Conservation (phyloP, 164 flowering plant species). For the Chimonanthus praecox region DNA sequence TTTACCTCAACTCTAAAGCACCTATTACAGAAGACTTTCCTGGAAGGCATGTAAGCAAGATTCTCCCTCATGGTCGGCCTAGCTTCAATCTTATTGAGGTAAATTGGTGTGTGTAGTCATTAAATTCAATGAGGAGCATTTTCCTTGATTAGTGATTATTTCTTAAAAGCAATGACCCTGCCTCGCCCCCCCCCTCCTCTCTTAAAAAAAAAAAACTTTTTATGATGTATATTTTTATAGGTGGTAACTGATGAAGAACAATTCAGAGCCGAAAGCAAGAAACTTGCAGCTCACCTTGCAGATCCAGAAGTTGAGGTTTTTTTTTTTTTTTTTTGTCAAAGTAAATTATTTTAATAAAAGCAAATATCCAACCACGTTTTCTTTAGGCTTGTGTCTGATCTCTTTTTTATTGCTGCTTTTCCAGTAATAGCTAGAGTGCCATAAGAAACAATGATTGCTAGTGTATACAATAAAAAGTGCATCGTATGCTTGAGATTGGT, state of each 20-base stretch:
- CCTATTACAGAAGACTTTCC: slow-evolving; percentile 81
- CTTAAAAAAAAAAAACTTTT: not conserved
- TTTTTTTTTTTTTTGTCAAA: too few relatives aligned
- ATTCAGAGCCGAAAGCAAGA: slow-evolving; percentile 68
- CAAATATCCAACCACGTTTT: too few relatives aligned
- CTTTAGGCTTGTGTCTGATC: too few relatives aligned
- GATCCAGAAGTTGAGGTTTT: slow-evolving; percentile 98
- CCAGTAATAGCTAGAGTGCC: too few relatives aligned
- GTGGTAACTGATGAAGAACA: slow-evolving; percentile 76
- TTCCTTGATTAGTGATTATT: not conserved
- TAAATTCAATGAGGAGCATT: not conserved
- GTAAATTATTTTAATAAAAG: too few relatives aligned
- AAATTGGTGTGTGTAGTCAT: not conserved
- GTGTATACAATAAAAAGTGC: too few relatives aligned
- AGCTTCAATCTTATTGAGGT: slow-evolving; percentile 85
- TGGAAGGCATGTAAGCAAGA: slow-evolving; percentile 78
- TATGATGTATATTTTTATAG: slow-evolving; percentile 24
- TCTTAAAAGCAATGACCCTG: not conserved
- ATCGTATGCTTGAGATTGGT: too few relatives aligned
- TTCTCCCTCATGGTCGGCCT: slow-evolving; percentile 84
- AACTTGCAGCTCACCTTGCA: slow-evolving; percentile 86
- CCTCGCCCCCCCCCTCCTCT: too few relatives aligned
- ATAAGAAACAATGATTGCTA: too few relatives aligned
- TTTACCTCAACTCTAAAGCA: slow-evolving; percentile 89
- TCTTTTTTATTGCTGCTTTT: too few relatives aligned